These are phyloP conservation scores for Garcia nutans DNA, from an alignment of 345 rosid species.

Conservation along the genomic window DNA sequence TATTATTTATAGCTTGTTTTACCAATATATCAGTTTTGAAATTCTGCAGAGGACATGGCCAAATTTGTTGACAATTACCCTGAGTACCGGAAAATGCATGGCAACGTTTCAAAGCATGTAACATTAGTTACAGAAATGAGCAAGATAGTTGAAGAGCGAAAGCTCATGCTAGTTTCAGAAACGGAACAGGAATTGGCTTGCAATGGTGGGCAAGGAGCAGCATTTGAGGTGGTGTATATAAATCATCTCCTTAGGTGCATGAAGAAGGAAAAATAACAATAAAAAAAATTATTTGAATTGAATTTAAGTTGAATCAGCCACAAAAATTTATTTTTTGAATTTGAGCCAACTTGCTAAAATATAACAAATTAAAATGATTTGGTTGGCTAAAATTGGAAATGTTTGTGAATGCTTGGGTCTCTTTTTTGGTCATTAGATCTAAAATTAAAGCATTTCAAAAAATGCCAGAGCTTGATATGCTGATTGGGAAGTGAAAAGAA, in stretches of 20 bases:
- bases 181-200: constrained; percentile 98
- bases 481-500: background rate
- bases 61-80: constrained; percentile 97
- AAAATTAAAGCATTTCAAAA: background rate
- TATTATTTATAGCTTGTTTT: background rate
- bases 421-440: background rate
- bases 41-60: constrained; percentile 92
- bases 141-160: constrained; percentile 87
- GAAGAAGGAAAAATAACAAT: too few relatives aligned
- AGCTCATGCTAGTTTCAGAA: constrained; percentile 89
- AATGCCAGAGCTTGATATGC: background rate
- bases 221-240: constrained; percentile 72
- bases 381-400: too few relatives aligned
- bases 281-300: too few relatives aligned
- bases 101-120: constrained; percentile 96
- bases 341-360: too few relatives aligned
- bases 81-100: constrained; percentile 94
- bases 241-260: background rate
- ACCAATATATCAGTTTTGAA: constrained; percentile 24
- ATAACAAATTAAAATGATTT: too few relatives aligned
- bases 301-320: too few relatives aligned
- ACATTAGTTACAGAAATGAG: constrained; percentile 97
- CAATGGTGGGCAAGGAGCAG: constrained; percentile 96
- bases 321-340: too few relatives aligned
- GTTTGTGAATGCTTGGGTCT: too few relatives aligned